phyloP scores from a whole-genome alignment of 1,284 basidiomycete genomes.

The Ustilago esculenta region DNA sequence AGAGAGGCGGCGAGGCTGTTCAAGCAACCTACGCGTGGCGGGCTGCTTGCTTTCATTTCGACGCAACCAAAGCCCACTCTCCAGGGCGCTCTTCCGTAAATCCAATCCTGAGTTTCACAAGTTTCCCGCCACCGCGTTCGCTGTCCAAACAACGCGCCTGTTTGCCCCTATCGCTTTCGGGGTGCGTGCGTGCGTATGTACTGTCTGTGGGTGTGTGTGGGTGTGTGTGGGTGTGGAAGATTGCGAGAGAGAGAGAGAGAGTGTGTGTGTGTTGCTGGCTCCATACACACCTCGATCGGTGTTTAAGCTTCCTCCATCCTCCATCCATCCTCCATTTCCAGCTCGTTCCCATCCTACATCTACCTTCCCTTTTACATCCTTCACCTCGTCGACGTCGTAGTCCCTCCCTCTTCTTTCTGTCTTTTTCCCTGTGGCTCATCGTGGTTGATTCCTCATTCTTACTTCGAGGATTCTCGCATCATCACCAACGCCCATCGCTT shows the following conservation, averaged over 20 bases:
- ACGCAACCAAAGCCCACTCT: no score
- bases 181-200: neutral
- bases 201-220: neutral
- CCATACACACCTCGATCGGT: neutral
- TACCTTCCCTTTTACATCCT: no score
- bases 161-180: neutral
- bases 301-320: conserved; percentile 3
- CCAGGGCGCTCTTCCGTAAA: no score
- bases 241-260: no score
- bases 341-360: conserved; percentile 1
- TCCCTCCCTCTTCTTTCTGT: conserved; percentile 8
- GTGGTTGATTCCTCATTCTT: neutral
- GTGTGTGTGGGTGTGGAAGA: no score
- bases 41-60: no score
- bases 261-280: no score
- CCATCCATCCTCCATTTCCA: conserved; percentile 4
- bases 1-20: no score
- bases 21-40: no score
- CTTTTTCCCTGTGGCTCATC: conserved; percentile 1
- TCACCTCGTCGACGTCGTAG: conserved; percentile 1
- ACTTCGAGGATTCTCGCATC: conserved; percentile 8
- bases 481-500: conserved; percentile 5
- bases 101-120: no score
- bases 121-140: no score
- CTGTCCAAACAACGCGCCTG: no score